These are phyloP conservation scores for Aureobasidium sp. DNA, from an alignment of 2,329 filamentous ascomycete genomes.

Conservation along the genomic window DNA sequence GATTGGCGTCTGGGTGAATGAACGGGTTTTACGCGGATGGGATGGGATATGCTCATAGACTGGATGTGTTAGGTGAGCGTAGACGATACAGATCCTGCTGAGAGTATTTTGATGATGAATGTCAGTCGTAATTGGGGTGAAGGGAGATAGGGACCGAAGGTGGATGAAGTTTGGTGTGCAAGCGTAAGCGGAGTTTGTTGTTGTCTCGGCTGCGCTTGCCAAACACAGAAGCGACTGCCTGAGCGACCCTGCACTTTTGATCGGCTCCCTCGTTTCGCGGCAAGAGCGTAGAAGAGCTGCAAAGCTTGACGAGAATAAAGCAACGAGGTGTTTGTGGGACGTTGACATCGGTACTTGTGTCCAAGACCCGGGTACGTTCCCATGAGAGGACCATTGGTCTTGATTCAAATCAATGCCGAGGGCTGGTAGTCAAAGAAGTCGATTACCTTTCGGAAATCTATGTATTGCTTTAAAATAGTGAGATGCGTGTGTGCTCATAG, in stretches of 20 bases:
- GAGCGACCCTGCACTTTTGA: neutral
- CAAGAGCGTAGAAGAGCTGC: neutral
- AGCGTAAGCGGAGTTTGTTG: neutral
- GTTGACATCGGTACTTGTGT: no score
- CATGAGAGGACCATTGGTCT: no score
- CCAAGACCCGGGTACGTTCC: no score
- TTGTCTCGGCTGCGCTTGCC: neutral
- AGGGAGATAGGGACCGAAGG: neutral
- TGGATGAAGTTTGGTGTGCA: neutral
- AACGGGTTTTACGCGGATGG: neutral
- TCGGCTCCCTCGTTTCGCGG: neutral
- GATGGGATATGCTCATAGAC: neutral
- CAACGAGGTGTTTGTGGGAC: no score
- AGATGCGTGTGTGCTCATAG: slow-evolving; percentile 2
- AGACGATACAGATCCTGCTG: neutral
- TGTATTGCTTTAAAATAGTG: neutral
- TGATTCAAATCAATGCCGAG: no score
- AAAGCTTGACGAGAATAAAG: no score
- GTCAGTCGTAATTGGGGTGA: neutral
- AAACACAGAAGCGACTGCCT: neutral
- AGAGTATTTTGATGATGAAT: neutral
- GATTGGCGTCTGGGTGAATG: neutral
- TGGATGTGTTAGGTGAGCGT: neutral
- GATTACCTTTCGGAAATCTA: neutral
- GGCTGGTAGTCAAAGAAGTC: no score